Evolutionary conservation across 441 rosid species (phyloP).

Genomic region (Hypseocharis bilobata): DNA sequence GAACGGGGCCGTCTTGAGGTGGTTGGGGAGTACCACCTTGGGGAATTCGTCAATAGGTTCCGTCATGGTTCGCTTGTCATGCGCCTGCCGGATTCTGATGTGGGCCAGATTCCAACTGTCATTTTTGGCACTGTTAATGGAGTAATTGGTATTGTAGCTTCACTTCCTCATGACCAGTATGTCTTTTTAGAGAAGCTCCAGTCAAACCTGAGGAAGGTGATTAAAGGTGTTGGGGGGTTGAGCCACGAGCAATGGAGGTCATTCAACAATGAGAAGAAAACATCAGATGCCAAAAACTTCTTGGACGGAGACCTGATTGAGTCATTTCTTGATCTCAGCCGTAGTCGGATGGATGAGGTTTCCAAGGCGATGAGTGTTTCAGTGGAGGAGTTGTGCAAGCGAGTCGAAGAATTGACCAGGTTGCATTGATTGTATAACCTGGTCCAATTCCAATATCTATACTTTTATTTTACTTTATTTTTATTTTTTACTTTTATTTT

Average conservation of each 20-base stretch:
- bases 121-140: slow-evolving; percentile 82
- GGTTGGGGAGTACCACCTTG: slow-evolving; percentile 92
- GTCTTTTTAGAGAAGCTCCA: slow-evolving; percentile 74
- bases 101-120: slow-evolving; percentile 69
- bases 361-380: slow-evolving; percentile 55
- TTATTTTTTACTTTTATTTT: background rate
- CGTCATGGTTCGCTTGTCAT: slow-evolving; percentile 91
- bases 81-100: slow-evolving; percentile 90
- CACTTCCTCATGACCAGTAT: slow-evolving; percentile 72
- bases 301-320: slow-evolving; percentile 87
- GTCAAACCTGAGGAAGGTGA: slow-evolving; percentile 65
- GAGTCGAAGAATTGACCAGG: slow-evolving; percentile 80
- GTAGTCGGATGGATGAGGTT: slow-evolving; percentile 69
- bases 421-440: slow-evolving; percentile 56
- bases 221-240: slow-evolving; percentile 83
- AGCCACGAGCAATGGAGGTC: slow-evolving; percentile 95
- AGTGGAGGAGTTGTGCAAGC: slow-evolving; percentile 76
- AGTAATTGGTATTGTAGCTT: slow-evolving; percentile 88
- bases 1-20: slow-evolving; percentile 92
- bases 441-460: too few species aligned
- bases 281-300: slow-evolving; percentile 61
- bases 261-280: slow-evolving; percentile 80
- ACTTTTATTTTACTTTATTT: background rate
- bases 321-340: slow-evolving; percentile 71
- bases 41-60: slow-evolving; percentile 83